Evolutionary conservation across 106 monocot genomes (phyloP), one percentile per base, ranked within the genome.

Genomic region (Apostasia ramifera): DNA sequence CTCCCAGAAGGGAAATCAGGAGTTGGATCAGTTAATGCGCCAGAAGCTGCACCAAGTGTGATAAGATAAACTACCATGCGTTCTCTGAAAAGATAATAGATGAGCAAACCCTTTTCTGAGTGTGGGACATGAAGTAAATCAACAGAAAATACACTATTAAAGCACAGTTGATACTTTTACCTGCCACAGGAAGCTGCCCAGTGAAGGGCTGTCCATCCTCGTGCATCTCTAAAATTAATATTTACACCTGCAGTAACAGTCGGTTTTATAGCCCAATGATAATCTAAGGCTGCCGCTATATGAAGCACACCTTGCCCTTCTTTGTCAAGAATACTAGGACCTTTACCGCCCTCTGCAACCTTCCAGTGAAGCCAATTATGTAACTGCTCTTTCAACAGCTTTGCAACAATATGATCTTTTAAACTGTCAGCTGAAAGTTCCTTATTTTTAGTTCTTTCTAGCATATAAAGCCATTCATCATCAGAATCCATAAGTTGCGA

Each of bases 131-230:
- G 37, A 48, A 26, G 10, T 74, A 67, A 43, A 57, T 43, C 44
- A 37, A 11, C 13, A 50, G 8, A 15, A 47, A 53, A 44, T 14
- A 15, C 12, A 44, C 13, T 10, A 6, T 13, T 3, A 53, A 10
- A 14, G 59, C n/a, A 8, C 9, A 62, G 4, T 1, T 40, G 7
- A 7, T 9, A 66, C 6, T 9, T 49, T 59, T 69, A 88, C 92
- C 92, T 86, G 46, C 89, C 93, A 82, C 61, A 80, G 51, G 57
- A 86, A 10, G 93, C 93, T 7, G 89, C 89, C 93, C 93, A 93
- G 67, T 93, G 93, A 72, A 93, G 84, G 4, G 88, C 93, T 64
- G 93, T 93, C 93, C 89, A 88, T 40, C 93, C 93, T 76, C 67
- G 89, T 2, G 58, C 79, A 84, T 93, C 93, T 57, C 89, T 78